phyloP scores from a whole-genome alignment of 768 basidiomycete species.

The Mycena sanguinolenta region DNA sequence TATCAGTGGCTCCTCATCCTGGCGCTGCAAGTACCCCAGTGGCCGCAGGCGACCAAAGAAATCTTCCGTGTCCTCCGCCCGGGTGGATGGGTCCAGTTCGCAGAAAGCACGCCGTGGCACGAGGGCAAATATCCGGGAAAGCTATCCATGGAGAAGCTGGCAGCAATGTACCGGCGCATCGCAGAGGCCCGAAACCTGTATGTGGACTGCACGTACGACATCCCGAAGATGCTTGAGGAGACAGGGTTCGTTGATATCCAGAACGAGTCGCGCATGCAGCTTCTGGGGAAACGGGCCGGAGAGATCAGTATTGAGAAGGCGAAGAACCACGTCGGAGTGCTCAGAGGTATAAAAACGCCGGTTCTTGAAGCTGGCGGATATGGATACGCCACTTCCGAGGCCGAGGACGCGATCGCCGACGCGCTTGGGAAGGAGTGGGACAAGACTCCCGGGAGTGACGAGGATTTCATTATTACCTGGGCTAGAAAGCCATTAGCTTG shows the following conservation, averaged over 20 bases:
- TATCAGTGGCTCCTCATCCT: constrained; percentile 28
- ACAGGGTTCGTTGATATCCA: constrained; percentile 35
- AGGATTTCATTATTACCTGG: constrained; percentile 36
- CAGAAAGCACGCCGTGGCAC: constrained; percentile 9
- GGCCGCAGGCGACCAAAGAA: constrained; percentile 27
- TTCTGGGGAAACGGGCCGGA: constrained; percentile 24
- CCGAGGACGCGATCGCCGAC: constrained; percentile 30
- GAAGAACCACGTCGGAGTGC: background rate
- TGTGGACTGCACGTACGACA: constrained; percentile 8
- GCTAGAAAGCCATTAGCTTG: constrained; percentile 31
- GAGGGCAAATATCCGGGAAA: constrained; percentile 19
- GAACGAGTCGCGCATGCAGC: constrained; percentile 18
- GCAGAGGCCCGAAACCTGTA: constrained; percentile 16
- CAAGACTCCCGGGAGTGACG: constrained; percentile 35
- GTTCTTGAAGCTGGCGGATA: constrained; percentile 7
- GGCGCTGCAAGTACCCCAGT: constrained; percentile 28
- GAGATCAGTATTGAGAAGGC: constrained; percentile 12
- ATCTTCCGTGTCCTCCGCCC: constrained; percentile 34
- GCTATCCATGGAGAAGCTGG: constrained; percentile 24
- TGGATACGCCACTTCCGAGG: constrained; percentile 16
- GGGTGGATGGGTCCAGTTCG: constrained; percentile 35
- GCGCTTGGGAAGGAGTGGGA: constrained; percentile 35
- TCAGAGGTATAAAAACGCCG: constrained; percentile 30
- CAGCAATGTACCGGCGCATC: constrained; percentile 8
- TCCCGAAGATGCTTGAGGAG: constrained; percentile 31